Base-by-base conservation (phyloP, 371 early-diverging fungal species). In the Thermomucor indicae-seudaticae region DNA sequence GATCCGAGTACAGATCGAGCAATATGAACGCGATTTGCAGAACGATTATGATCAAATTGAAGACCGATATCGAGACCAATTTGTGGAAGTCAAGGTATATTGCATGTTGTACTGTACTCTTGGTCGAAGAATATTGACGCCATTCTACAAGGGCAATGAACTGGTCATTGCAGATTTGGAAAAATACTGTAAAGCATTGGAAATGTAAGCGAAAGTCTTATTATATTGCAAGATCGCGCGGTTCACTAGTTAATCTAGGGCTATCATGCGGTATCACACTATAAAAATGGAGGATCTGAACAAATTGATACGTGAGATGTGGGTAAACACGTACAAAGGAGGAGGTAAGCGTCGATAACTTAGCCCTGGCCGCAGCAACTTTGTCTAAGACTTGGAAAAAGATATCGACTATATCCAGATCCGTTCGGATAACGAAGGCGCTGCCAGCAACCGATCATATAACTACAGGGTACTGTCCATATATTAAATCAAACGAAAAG, bases 231-330 rank as follows among this genome's bases (percentile, higher is more conserved):
- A 19, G 17, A n/a, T 28, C 47, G 29, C 28, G 3, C n/a, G n/a
- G 14, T 19, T 27, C 12, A 23, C 17, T 22, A 30, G 22, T 35
- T 1, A 30, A 10, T 56, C 49, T 51, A 90, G 85, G 16, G 94
- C 96, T 1, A 97, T 99, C 50, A 88, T 97, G 81, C 83, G 88
- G 40, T 99, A 88, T 67, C 99, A 99, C 60, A 76, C 91, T 6
- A 57, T 85, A 32, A 99, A 99, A 63, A 99, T 99, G 92, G 88
- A 90, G 43, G 98, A 99, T 65, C 82, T 99, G 57, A 99, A 99
- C 75, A 85, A 88, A 63, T 89, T 90, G 30, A 97, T 99, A 51
- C 85, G 89, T 27, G 97, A 99, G 51, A 72, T 99, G 16, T 99
- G 99, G 99, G 73, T 79, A 6, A 89, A 89, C 42, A 99, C 98